Evolutionary conservation across 768 basidiomycete genomes (phyloP).

Genomic region (Mycena latifolia): DNA sequence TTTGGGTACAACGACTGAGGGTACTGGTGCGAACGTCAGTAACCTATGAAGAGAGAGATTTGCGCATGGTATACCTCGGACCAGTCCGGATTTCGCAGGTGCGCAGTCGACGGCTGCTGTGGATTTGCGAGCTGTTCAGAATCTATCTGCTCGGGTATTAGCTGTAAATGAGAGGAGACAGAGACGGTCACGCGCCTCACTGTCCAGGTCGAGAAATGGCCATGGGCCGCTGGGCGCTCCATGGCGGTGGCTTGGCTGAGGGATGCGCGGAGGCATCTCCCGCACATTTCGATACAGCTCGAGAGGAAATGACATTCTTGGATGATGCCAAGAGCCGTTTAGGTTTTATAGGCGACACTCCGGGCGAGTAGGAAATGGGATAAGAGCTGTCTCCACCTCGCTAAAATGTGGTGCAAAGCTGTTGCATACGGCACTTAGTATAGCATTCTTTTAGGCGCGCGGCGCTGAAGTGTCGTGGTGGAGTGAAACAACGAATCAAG

Average conservation of each 20-base stretch:
- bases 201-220: conserved; percentile 56
- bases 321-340: background rate
- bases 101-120: conserved; percentile 1
- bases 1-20: conserved; percentile 68
- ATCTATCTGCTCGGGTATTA: conserved; percentile 34
- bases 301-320: conserved; percentile 18
- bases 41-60: background rate
- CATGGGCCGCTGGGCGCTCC: conserved; percentile 55
- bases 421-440: conserved; percentile 7
- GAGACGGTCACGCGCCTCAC: conserved; percentile 37
- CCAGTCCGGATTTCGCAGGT: conserved; percentile 16
- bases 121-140: conserved; percentile 32
- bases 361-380: conserved; percentile 5
- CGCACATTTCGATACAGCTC: conserved; percentile 27
- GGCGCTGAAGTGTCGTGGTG: background rate
- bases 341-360: background rate
- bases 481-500: conserved; percentile 7
- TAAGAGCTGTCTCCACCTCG: conserved; percentile 19
- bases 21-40: conserved; percentile 50
- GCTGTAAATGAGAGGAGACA: background rate
- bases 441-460: too few relatives aligned
- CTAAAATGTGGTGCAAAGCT: conserved; percentile 10
- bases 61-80: conserved; percentile 14
- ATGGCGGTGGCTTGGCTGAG: conserved; percentile 46
- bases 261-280: conserved; percentile 35